A percentile compares a stretch with the other conserved stretches of the same genome.
Evolutionary conservation across 768 basidiomycete genomes (phyloP).

Genomic region (Dioszegia hungarica): DNA sequence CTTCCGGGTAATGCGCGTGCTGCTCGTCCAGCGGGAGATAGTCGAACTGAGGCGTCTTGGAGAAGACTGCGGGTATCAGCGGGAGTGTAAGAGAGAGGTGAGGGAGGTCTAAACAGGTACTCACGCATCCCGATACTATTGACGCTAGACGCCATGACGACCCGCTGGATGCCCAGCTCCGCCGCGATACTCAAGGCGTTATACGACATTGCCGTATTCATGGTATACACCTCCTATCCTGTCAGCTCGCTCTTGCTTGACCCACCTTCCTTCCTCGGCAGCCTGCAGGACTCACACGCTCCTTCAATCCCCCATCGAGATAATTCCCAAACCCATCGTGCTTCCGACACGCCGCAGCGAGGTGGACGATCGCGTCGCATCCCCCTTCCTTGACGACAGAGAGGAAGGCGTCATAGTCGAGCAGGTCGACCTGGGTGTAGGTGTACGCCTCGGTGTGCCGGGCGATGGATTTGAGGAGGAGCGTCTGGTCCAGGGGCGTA

Average conservation of each 20-base stretch:
- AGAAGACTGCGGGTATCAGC: conserved; percentile 22
- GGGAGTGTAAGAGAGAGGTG: background rate
- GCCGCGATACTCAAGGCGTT: conserved; percentile 38
- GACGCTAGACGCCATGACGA: conserved; percentile 40
- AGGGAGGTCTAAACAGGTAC: background rate
- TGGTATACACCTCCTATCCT: conserved; percentile 35
- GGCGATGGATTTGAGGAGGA: background rate
- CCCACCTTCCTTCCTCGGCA: conserved; percentile 4
- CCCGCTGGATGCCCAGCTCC: conserved; percentile 31
- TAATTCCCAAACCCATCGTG: conserved; percentile 15
- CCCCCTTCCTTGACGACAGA: conserved; percentile 12
- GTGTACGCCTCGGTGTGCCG: background rate
- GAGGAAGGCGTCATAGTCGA: conserved; percentile 20
- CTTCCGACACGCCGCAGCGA: conserved; percentile 23
- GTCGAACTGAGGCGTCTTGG: conserved; percentile 30
- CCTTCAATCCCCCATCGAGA: background rate
- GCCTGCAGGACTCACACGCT: conserved; percentile 2
- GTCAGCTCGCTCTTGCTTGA: no score
- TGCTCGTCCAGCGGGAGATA: conserved; percentile 42
- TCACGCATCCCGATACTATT: conserved; percentile 40
- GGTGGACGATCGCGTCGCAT: conserved; percentile 38
- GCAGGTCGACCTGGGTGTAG: conserved; percentile 15
- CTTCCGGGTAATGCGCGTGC: conserved; percentile 32
- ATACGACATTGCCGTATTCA: conserved; percentile 33
- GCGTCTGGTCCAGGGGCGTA: background rate